These are phyloP conservation scores for Adiantum capillusveneris DNA, from an alignment of 75 land plant species.

Conservation along the genomic window DNA sequence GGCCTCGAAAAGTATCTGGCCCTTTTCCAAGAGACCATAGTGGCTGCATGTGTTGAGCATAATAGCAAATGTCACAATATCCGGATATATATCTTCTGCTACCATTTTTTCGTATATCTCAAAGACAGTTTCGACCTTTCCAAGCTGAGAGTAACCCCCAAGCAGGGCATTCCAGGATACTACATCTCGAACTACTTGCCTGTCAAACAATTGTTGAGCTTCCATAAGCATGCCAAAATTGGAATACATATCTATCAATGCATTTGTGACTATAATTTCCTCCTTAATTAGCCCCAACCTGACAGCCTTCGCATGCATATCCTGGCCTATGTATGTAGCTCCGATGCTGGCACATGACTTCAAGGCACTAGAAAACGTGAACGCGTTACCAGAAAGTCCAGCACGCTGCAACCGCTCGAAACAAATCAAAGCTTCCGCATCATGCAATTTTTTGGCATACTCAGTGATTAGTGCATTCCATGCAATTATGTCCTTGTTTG, in stretches of 20 bases:
- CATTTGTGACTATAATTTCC: not conserved
- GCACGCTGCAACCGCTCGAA: conserved; percentile 25
- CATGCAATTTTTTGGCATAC: conserved; percentile 23
- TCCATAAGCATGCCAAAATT: conserved; percentile 1
- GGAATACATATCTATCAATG: conserved; percentile 14
- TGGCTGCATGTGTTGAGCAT: conserved; percentile 2
- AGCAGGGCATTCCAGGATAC: conserved; percentile 14
- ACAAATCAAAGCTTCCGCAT: conserved; percentile 24
- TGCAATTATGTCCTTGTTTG: conserved; percentile 16
- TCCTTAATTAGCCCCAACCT: not conserved
- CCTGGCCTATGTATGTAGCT: conserved; percentile 10
- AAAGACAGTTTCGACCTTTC: not conserved
- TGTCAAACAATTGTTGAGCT: conserved; percentile 11
- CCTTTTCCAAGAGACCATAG: not conserved
- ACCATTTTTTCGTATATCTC: not conserved
- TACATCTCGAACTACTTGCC: not conserved
- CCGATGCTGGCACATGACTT: conserved; percentile 18
- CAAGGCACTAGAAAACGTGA: conserved; percentile 12
- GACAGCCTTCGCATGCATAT: conserved; percentile 1
- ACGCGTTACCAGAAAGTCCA: conserved; percentile 8
- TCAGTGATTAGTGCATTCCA: conserved; percentile 48
- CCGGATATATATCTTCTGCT: not conserved
- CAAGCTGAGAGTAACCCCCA: not conserved
- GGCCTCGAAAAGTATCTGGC: not conserved
- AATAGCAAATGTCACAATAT: not conserved